A percentile compares a stretch with the other conserved stretches of the same genome.
These are phyloP conservation scores for Fusarium concolor DNA, from an alignment of 2,329 filamentous ascomycete genomes.

Conservation along the genomic window DNA sequence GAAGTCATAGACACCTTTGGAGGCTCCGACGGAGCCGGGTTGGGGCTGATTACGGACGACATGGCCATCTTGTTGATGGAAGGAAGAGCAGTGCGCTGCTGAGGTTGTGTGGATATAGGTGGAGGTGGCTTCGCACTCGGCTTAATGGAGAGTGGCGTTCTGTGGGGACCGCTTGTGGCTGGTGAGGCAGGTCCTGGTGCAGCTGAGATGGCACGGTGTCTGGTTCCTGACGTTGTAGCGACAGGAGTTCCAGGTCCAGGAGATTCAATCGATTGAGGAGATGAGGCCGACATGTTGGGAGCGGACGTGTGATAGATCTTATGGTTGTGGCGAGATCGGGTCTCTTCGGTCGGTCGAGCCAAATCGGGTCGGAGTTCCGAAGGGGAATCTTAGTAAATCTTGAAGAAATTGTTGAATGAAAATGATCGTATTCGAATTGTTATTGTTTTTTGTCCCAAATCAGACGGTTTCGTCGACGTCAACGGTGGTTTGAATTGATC, in stretches of 20 bases:
- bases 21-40: slow-evolving; percentile 52
- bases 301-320: slow-evolving; percentile 21
- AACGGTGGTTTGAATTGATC: slow-evolving; percentile 9
- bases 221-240: slow-evolving; percentile 29
- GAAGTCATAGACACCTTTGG: slow-evolving; percentile 74
- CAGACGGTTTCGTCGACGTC: slow-evolving; percentile 6
- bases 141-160: slow-evolving; percentile 50
- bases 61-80: slow-evolving; percentile 60
- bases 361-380: slow-evolving; percentile 47
- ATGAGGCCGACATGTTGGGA: slow-evolving; percentile 43
- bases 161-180: slow-evolving; percentile 40
- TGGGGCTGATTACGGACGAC: slow-evolving; percentile 60
- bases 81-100: slow-evolving; percentile 51
- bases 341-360: slow-evolving; percentile 39
- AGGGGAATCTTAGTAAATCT: not conserved
- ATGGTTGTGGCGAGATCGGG: slow-evolving; percentile 34
- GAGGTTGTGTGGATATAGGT: slow-evolving; percentile 45
- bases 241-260: slow-evolving; percentile 35
- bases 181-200: slow-evolving; percentile 39
- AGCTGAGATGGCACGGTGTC: slow-evolving; percentile 43
- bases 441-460: not conserved
- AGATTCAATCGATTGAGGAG: slow-evolving; percentile 36
- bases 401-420: not conserved
- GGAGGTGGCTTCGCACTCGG: slow-evolving; percentile 46
- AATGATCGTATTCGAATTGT: not conserved